These are phyloP conservation scores for Marasmius sp. DNA, from an alignment of 1,284 basidiomycete species.

Conservation along the genomic window DNA sequence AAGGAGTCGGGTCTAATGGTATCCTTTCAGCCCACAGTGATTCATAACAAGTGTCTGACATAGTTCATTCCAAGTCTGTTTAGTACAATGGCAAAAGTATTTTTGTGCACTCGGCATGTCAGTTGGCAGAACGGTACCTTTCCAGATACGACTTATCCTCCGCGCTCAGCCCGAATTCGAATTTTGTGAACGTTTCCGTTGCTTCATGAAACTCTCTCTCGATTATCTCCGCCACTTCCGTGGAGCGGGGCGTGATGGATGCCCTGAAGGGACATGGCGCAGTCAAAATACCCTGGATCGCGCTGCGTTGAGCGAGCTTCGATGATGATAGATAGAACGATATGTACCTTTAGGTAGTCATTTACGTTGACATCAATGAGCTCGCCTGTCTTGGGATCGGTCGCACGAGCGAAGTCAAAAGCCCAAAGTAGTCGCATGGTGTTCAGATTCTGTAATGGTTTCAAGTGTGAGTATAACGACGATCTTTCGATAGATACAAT, in stretches of 20 bases:
- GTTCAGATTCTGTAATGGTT: slow-evolving; percentile 10
- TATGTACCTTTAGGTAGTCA: background rate
- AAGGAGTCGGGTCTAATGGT: no score
- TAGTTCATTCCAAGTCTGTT: no score
- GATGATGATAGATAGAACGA: background rate
- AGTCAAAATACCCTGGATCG: slow-evolving; percentile 9
- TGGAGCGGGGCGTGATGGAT: slow-evolving; percentile 5
- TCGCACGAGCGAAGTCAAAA: slow-evolving; percentile 19
- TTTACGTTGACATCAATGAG: slow-evolving; percentile 4
- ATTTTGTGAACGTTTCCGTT: slow-evolving; percentile 5
- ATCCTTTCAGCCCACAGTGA: no score
- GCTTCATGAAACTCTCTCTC: slow-evolving; percentile 10
- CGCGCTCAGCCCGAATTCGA: slow-evolving; percentile 4
- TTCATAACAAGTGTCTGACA: no score
- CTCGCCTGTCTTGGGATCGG: slow-evolving; percentile 4
- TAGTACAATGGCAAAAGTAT: no score
- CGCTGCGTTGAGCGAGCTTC: background rate
- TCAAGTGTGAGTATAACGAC: background rate
- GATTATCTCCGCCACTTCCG: slow-evolving; percentile 3
- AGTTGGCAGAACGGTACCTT: background rate
- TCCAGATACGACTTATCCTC: slow-evolving; percentile 2
- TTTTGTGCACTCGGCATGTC: no score
- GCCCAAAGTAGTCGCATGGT: slow-evolving; percentile 27
- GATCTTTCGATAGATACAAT: slow-evolving; percentile 8
- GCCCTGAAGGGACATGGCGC: slow-evolving; percentile 8